Conservation (phyloP, 2,329 filamentous ascomycete species). For the Sclerotinia sclerotiorum region DNA sequence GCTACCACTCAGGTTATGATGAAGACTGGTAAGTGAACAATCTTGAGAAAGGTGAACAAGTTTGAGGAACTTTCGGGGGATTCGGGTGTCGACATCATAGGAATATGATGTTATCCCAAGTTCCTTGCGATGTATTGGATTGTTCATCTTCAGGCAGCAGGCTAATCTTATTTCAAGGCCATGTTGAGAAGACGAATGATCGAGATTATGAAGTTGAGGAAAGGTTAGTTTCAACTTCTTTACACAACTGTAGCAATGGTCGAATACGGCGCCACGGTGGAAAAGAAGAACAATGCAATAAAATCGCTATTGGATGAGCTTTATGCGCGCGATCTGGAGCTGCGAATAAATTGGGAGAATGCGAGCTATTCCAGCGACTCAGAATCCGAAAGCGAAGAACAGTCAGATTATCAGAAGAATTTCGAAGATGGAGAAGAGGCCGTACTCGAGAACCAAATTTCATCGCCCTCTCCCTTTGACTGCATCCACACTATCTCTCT, state of each 20-base stretch:
- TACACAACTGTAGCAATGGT: neutral
- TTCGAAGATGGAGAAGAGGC: neutral
- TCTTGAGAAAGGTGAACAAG: too few species aligned
- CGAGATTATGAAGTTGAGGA: constrained; percentile 98
- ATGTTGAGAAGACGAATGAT: constrained; percentile 98
- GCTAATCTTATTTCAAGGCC: constrained; percentile 52
- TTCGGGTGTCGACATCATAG: neutral
- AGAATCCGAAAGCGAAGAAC: constrained; percentile 1
- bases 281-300: neutral
- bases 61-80: neutral
- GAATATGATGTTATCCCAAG: neutral
- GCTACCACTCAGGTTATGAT: constrained; percentile 99
- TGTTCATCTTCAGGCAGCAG: constrained; percentile 5
- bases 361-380: neutral
- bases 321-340: neutral
- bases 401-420: neutral
- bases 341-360: neutral
- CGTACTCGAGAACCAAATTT: neutral
- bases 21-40: constrained; percentile 73
- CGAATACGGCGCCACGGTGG: neutral
- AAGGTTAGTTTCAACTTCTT: constrained; percentile 52
- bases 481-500: neutral
- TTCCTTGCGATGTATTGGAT: neutral
- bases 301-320: neutral
- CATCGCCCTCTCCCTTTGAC: neutral